Conservation (phyloP, 768 basidiomycete species). For the Hygrocybe coccinea region DNA sequence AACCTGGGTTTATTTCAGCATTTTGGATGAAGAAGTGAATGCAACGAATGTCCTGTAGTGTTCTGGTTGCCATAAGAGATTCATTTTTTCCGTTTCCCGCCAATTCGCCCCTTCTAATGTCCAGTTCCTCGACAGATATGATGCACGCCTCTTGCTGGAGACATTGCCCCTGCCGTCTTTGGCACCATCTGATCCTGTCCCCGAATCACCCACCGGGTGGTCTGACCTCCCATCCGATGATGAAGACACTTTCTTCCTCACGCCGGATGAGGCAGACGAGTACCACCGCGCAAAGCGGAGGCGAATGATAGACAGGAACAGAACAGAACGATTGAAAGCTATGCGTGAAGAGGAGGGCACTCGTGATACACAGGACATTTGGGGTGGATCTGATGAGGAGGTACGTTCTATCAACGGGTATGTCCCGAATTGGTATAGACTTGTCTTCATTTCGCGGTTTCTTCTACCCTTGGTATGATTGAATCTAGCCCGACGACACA, state of each 20-base stretch:
- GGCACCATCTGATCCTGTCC: slow-evolving; percentile 33
- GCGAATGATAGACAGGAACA: slow-evolving; percentile 49
- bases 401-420: slow-evolving; percentile 27
- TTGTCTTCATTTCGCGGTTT: too few species aligned
- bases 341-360: slow-evolving; percentile 44
- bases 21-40: slow-evolving; percentile 5
- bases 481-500: slow-evolving; percentile 50
- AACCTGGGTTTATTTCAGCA: background rate
- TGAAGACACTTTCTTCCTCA: slow-evolving; percentile 82
- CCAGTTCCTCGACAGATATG: slow-evolving; percentile 52
- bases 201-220: slow-evolving; percentile 51
- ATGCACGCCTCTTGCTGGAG: slow-evolving; percentile 71
- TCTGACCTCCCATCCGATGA: slow-evolving; percentile 79
- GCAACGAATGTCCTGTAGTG: background rate
- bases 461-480: background rate
- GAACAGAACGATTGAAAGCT: slow-evolving; percentile 64
- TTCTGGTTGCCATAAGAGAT: background rate
- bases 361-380: slow-evolving; percentile 42
- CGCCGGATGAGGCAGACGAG: slow-evolving; percentile 60
- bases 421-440: background rate
- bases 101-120: slow-evolving; percentile 18
- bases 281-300: slow-evolving; percentile 66
- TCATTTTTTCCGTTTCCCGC: slow-evolving; percentile 15
- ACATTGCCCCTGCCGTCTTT: slow-evolving; percentile 29
- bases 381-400: slow-evolving; percentile 73